A percentile compares a stretch with the other conserved stretches of the same genome.
These are phyloP conservation scores for Saccharomycopsis phalli DNA, from an alignment of 1,139 yeast genomes.

Conservation along the genomic window DNA sequence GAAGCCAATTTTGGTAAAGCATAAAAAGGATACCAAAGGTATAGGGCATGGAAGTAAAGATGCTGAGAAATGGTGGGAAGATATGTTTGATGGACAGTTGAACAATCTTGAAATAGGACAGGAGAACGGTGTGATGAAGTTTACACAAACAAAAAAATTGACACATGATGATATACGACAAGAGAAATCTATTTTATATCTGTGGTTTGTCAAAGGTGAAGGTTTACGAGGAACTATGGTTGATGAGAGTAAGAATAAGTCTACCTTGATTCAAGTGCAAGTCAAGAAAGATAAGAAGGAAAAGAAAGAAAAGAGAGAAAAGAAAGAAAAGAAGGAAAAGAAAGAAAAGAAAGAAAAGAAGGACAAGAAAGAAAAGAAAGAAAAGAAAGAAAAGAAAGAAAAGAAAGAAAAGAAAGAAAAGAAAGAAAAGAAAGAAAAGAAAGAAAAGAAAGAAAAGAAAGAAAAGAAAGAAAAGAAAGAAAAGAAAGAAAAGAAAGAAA, in stretches of 20 bases:
- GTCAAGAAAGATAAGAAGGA: conserved; percentile 17
- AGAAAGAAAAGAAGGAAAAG: conserved; percentile 16
- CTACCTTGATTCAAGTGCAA: no score
- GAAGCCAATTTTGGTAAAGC: conserved; percentile 82
- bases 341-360: conserved; percentile 19
- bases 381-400: conserved; percentile 21
- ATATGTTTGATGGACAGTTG: conserved; percentile 85
- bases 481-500: conserved; percentile 19
- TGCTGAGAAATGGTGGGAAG: conserved; percentile 92
- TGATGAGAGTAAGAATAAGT: conserved; percentile 23
- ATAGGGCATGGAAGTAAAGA: conserved; percentile 67
- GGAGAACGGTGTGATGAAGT: conserved; percentile 27
- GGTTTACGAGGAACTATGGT: conserved; percentile 73
- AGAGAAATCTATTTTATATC: conserved; percentile 51
- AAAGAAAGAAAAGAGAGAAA: conserved; percentile 20
- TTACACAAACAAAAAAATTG: conserved; percentile 38
- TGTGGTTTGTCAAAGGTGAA: conserved; percentile 73
- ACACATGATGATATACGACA: conserved; percentile 40
- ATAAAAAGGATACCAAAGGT: conserved; percentile 85
- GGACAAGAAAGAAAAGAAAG: no score
- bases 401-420: conserved; percentile 22
- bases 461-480: conserved; percentile 7
- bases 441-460: not conserved
- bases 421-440: not conserved
- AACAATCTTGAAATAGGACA: conserved; percentile 56